Base-by-base conservation (phyloP, 108 stramenopile species). In the Skeletonema marinoi region DNA sequence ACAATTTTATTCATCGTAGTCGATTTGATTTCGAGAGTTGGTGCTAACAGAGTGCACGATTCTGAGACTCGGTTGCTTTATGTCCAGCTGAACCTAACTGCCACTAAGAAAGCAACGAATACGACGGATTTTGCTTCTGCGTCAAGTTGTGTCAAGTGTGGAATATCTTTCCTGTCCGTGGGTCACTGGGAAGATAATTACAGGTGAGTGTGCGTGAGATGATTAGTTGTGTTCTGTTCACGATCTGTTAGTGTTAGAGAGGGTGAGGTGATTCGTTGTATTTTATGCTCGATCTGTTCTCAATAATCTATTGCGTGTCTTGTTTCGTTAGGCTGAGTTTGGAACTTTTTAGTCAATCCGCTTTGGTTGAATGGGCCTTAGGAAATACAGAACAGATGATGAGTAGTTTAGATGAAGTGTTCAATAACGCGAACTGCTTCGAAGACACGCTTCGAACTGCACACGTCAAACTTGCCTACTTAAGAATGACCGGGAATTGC, bases 61-160 rank as follows among this genome's bases (percentile, higher is more conserved):
- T 12, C 38, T n/a, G 32, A 29, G n/a, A 38, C 54, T 25, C 70
- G 56, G 10, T 16, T 38, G 11, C 59, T 35, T 8, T 70, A 38
- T 59, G 70, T 59, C n/a, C 6, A 51, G 16, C 33, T 58, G 16
- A 60, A 70, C 50, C 70, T 70, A 33, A 31, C 17, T 38, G 70
- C 70, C 0, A 59, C 35, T 25, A 56, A 33, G 36, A 60, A 60
- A 11, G 31, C 70, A 11, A 70, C 58, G 14, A n/a, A 54, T 25
- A 29, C 68, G 42, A 16, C 70, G 16, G 58, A 70, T 38, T 70
- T 36, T 59, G 54, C 70, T 10, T 70, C 56, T 38, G 70, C 70
- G 33, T 19, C 25, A 30, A 38, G 0, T 7, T 70, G 58, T 32
- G 32, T 70, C 1, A 33, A 70, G 6, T 70, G 54, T 4, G 70